A percentile compares a stretch with the other conserved stretches of the same genome.
These are phyloP conservation scores for Fusarium coicis DNA, from an alignment of 2,329 filamentous ascomycete genomes.

Conservation along the genomic window DNA sequence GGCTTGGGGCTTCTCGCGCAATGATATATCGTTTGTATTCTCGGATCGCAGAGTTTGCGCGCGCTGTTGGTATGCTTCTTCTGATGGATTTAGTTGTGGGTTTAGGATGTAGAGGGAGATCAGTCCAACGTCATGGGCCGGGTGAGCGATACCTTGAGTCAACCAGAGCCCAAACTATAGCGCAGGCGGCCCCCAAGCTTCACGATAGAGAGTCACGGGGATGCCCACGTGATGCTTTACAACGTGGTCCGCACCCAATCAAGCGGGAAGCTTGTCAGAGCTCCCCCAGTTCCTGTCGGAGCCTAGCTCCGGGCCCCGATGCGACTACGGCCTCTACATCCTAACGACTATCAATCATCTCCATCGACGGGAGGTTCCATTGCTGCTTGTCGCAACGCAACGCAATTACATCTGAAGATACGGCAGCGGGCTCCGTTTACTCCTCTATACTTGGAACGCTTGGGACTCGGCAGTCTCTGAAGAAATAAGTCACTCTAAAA, in stretches of 20 bases:
- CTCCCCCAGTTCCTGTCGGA: conserved; percentile 31
- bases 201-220: conserved; percentile 21
- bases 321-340: conserved; percentile 26
- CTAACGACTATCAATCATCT: conserved; percentile 22
- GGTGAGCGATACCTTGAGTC: conserved; percentile 33
- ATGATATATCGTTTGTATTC: not conserved
- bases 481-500: not conserved
- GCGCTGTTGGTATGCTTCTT: conserved; percentile 12
- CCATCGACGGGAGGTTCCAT: not conserved
- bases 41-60: not conserved
- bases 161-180: conserved; percentile 5
- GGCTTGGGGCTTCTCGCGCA: conserved; percentile 5
- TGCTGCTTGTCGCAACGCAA: conserved; percentile 1
- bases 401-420: not conserved
- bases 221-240: conserved; percentile 2
- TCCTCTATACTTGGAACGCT: not conserved
- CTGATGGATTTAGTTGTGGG: conserved; percentile 29
- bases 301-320: conserved; percentile 33
- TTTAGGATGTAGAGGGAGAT: conserved; percentile 33
- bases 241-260: conserved; percentile 28
- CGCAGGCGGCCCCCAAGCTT: conserved; percentile 16
- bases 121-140: conserved; percentile 37
- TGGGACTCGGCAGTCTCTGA: not conserved
- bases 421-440: not conserved
- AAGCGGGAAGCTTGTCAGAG: conserved; percentile 3